phyloP scores from a whole-genome alignment of 2,329 filamentous ascomycete species.

The Ilyonectria robusta region DNA sequence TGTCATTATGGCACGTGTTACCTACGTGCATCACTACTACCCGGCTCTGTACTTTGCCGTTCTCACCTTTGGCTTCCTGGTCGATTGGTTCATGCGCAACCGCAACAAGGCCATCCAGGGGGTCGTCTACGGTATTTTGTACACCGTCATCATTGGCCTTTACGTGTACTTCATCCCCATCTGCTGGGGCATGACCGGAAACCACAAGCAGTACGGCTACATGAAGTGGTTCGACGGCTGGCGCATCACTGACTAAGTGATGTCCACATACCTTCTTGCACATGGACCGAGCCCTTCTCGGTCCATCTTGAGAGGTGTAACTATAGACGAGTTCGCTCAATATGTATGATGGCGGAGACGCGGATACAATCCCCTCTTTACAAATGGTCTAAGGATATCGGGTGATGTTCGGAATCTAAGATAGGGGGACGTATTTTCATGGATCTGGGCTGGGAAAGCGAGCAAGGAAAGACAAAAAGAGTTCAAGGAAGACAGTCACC shows the following conservation, averaged over 20 bases:
- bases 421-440: constrained; percentile 34
- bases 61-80: constrained; percentile 86
- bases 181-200: constrained; percentile 94
- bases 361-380: constrained; percentile 24
- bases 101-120: constrained; percentile 75
- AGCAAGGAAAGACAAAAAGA: constrained; percentile 41
- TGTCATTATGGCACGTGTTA: constrained; percentile 97
- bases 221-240: constrained; percentile 94
- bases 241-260: constrained; percentile 78
- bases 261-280: constrained; percentile 9
- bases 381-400: constrained; percentile 38
- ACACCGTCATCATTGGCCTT: constrained; percentile 81
- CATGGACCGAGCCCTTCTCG: constrained; percentile 23
- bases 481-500: constrained; percentile 39
- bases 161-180: constrained; percentile 94
- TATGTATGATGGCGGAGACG: constrained; percentile 30
- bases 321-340: constrained; percentile 30
- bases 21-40: constrained; percentile 99
- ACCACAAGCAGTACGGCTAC: constrained; percentile 87
- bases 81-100: constrained; percentile 85
- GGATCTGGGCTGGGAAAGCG: constrained; percentile 41
- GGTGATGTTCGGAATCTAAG: constrained; percentile 39
- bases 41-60: constrained; percentile 98
- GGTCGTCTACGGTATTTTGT: constrained; percentile 80
- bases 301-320: constrained; percentile 32